phyloP scores from a whole-genome alignment of 768 basidiomycete species.

The Podaxis mareebaensis region DNA sequence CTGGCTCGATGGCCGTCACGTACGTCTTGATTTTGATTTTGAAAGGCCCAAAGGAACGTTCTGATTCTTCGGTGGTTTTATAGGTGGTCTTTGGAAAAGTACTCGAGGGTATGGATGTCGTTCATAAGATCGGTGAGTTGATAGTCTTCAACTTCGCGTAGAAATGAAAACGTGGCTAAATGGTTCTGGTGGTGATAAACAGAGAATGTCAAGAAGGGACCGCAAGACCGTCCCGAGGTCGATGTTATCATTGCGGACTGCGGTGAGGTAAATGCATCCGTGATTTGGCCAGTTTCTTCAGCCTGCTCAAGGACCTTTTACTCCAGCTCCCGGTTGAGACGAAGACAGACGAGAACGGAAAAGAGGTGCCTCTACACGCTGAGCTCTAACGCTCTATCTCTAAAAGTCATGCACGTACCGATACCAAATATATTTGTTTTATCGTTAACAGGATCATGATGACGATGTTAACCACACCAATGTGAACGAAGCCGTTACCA shows the following conservation, averaged over 20 bases:
- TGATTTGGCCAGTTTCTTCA: not conserved
- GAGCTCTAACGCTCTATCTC: conserved; percentile 75
- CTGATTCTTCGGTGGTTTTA: not conserved
- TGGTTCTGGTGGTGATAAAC: conserved; percentile 14
- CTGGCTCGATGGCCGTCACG: conserved; percentile 93
- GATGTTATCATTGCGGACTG: conserved; percentile 81
- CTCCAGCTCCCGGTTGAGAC: conserved; percentile 54
- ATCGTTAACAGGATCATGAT: conserved; percentile 13
- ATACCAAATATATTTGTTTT: conserved; percentile 49
- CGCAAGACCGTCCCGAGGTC: conserved; percentile 69
- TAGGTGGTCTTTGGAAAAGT: conserved; percentile 94
- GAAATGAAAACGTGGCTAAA: not conserved
- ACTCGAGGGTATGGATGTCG: conserved; percentile 89
- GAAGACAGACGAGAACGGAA: conserved; percentile 61
- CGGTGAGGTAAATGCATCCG: conserved; percentile 71
- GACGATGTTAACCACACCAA: not conserved
- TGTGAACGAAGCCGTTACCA: conserved; percentile 11
- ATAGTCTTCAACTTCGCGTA: not conserved
- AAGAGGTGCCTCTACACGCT: conserved; percentile 91
- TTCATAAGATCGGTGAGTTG: conserved; percentile 67
- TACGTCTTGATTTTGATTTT: conserved; percentile 31
- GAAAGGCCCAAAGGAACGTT: not conserved
- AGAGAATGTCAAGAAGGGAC: conserved; percentile 77
- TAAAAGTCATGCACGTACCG: conserved; percentile 40
- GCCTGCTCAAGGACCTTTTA: conserved; percentile 17